Evolutionary conservation across 345 rosid species (phyloP), one percentile per base, ranked within the genome.

Genomic region (Eucalyptus marginata): DNA sequence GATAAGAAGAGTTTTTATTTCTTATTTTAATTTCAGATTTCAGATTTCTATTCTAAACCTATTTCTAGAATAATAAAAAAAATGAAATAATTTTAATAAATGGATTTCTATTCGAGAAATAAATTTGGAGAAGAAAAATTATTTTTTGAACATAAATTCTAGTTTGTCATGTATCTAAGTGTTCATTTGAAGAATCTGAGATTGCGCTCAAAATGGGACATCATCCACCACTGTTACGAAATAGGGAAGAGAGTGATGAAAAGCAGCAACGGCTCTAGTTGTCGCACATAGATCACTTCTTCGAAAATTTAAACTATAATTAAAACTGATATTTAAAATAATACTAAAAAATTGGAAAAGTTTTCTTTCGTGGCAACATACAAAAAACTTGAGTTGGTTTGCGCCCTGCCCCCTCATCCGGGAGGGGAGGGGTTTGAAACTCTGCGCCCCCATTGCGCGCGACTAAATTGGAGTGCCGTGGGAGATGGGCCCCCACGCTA

Each of bases 91-190:
- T 52, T 18, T 52, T 52, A 52, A 0, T 18, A 52, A 52, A 52
- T 52, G 0, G 2, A 52, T 52, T 52, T 52, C 10, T 52, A 52
- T 52, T 52, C 0, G 2, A 20, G 10, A 52, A 20, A 52, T 20
- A 52, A 52, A 52, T 52, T 8, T 52, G 10, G 1, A 52, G 2
- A 7, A 52, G 24, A 52, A 20, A 52, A 52, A 52, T 52, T 52
- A 52, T 52, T 52, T 18, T 0, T 7, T 2, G 4, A 52, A 18
- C 0, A 52, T 0, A 52, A 52, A 52, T 52, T 52, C 0, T 1
- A 2, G 0, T 52, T 52, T 20, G 1, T 52, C 25, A 2, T 20
- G 10, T 52, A 20, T 52, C 58, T 10, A 52, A 27, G 31, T 62
- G 68, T 62, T 59, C 33, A 27, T 62, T 62, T 4, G 4, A 27